A percentile compares a stretch with the other conserved stretches of the same genome.
phyloP scores from a whole-genome alignment of 1,284 basidiomycete species.

The Blastosporella zonata region DNA sequence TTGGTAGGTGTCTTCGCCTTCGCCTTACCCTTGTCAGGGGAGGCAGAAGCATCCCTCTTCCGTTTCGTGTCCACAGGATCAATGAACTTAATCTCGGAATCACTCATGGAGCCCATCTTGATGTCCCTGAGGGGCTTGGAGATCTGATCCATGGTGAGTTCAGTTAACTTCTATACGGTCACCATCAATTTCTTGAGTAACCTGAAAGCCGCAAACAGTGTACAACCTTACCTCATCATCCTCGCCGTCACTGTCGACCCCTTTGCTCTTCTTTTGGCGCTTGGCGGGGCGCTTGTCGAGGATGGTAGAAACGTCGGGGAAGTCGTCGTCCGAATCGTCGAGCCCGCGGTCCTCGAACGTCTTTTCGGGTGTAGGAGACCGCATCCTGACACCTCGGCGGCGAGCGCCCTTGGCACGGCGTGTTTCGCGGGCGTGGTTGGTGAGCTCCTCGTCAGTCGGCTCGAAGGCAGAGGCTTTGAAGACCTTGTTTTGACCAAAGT shows the following conservation, averaged over 20 bases:
- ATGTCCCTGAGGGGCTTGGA: slow-evolving; percentile 18
- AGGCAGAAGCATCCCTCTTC: slow-evolving; percentile 1
- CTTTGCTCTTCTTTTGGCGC: slow-evolving; percentile 20
- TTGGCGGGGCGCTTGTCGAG: slow-evolving; percentile 25
- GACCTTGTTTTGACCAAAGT: slow-evolving; percentile 43
- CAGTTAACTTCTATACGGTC: slow-evolving; percentile 19
- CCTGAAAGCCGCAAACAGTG: not conserved
- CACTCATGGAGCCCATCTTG: slow-evolving; percentile 21
- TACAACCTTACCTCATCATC: slow-evolving; percentile 19
- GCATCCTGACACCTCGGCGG: slow-evolving; percentile 14
- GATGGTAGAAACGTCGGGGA: slow-evolving; percentile 43
- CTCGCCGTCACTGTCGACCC: slow-evolving; percentile 20
- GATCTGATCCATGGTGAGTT: slow-evolving; percentile 27
- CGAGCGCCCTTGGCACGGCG: slow-evolving; percentile 19
- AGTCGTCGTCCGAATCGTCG: slow-evolving; percentile 44
- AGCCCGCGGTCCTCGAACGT: slow-evolving; percentile 28
- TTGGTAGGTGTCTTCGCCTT: slow-evolving; percentile 23
- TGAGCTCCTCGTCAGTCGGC: slow-evolving; percentile 45
- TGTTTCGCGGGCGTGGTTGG: slow-evolving; percentile 27
- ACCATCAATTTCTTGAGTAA: not conserved
- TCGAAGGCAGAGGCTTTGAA: slow-evolving; percentile 59
- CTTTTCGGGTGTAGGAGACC: slow-evolving; percentile 22
- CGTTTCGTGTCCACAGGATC: slow-evolving; percentile 5
- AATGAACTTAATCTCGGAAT: slow-evolving; percentile 27
- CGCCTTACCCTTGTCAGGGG: slow-evolving; percentile 12